These are phyloP conservation scores for Pterula multifida DNA, from an alignment of 1,284 basidiomycete species.

Conservation along the genomic window DNA sequence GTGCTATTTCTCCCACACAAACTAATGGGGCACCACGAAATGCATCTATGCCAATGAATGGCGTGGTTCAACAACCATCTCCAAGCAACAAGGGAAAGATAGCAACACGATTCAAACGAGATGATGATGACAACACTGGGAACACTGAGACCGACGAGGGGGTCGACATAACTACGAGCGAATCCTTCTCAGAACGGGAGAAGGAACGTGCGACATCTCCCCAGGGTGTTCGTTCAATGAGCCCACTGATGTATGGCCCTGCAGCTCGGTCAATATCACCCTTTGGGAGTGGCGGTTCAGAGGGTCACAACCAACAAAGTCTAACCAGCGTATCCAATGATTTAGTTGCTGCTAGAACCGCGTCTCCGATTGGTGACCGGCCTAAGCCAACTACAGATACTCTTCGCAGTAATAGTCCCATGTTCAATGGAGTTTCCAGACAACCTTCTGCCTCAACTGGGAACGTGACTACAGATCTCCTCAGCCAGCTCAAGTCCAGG, in stretches of 20 bases:
- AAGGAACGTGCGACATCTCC: constrained; percentile 35
- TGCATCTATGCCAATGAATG: constrained; percentile 31
- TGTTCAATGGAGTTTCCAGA: constrained; percentile 35
- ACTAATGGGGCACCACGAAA: constrained; percentile 17
- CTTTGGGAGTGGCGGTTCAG: constrained; percentile 23
- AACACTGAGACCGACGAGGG: constrained; percentile 38
- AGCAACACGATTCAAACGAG: constrained; percentile 45
- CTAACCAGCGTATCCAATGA: constrained; percentile 43
- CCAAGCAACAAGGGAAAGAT: constrained; percentile 31
- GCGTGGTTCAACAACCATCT: constrained; percentile 21
- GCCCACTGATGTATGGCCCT: constrained; percentile 35
- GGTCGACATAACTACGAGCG: constrained; percentile 31
- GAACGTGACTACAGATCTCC: constrained; percentile 59
- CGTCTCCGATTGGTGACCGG: constrained; percentile 47
- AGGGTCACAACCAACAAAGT: constrained; percentile 28
- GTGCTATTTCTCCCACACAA: constrained; percentile 47
- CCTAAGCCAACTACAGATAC: constrained; percentile 44
- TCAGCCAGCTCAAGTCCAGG: constrained; percentile 69
- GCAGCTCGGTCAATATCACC: constrained; percentile 48
- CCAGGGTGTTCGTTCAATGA: constrained; percentile 44
- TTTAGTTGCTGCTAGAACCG: constrained; percentile 33
- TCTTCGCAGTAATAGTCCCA: constrained; percentile 35
- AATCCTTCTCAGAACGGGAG: constrained; percentile 31
- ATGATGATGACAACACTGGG: constrained; percentile 60
- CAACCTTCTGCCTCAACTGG: constrained; percentile 42